Evolutionary conservation across 768 basidiomycete genomes (phyloP).

Genomic region (Kwoniella bestiolae): DNA sequence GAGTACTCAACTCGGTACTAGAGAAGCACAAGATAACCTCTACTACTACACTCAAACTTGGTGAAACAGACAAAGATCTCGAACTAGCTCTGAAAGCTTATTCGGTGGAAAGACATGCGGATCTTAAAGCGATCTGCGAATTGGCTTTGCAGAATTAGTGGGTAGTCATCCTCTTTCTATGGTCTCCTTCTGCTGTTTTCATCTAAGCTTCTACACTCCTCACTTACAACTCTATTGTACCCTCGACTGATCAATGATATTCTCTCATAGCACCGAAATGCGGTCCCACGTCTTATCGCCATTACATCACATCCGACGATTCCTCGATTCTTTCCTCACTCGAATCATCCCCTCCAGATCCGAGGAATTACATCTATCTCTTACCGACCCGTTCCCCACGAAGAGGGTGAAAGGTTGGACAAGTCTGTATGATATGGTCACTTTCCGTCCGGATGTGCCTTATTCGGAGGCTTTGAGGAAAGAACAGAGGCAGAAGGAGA

Average conservation of each 20-base stretch:
- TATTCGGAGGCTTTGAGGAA: slow-evolving; percentile 79
- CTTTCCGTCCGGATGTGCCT: slow-evolving; percentile 92
- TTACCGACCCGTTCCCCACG: slow-evolving; percentile 65
- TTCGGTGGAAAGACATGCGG: slow-evolving; percentile 78
- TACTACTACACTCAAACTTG: slow-evolving; percentile 51
- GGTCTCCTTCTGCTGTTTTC: background rate
- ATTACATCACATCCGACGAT: slow-evolving; percentile 75
- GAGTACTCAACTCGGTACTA: slow-evolving; percentile 78
- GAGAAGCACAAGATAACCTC: slow-evolving; percentile 71
- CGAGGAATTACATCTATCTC: slow-evolving; percentile 8
- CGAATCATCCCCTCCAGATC: slow-evolving; percentile 56
- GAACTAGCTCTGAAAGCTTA: slow-evolving; percentile 74
- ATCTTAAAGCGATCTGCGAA: slow-evolving; percentile 86
- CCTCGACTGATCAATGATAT: background rate
- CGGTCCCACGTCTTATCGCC: slow-evolving; percentile 85
- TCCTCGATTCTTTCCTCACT: slow-evolving; percentile 65
- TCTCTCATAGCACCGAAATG: slow-evolving; percentile 77
- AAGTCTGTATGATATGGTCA: slow-evolving; percentile 95
- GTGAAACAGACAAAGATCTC: slow-evolving; percentile 57
- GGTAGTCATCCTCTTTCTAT: slow-evolving; percentile 51
- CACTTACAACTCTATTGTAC: too few species aligned
- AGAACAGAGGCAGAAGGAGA: slow-evolving; percentile 69
- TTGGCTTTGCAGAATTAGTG: slow-evolving; percentile 97
- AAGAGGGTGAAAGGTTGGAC: slow-evolving; percentile 76
- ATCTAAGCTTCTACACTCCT: too few species aligned